Conservation (phyloP, 2,329 filamentous ascomycete species). For the Calonectria pteridis region DNA sequence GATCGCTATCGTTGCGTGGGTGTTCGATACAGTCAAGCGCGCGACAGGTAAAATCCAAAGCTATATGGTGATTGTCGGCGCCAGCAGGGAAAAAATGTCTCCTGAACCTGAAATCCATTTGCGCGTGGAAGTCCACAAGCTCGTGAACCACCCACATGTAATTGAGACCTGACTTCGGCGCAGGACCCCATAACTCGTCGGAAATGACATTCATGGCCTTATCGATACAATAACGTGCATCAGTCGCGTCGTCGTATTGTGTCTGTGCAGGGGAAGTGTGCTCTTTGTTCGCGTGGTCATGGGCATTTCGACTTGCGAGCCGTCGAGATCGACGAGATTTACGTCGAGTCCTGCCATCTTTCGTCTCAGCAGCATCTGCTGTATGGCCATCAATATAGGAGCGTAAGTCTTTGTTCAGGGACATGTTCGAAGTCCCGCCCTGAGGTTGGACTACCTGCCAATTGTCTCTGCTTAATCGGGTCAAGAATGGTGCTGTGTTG, state of each 20-base stretch:
- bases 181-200: neutral
- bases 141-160: neutral
- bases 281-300: neutral
- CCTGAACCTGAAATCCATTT: neutral
- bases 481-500: neutral
- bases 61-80: too few relatives aligned
- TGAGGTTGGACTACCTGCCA: neutral
- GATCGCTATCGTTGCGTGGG: neutral
- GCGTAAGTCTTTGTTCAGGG: neutral
- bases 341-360: neutral
- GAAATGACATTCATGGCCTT: neutral
- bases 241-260: neutral
- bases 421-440: too few relatives aligned
- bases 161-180: neutral
- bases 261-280: neutral
- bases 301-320: neutral
- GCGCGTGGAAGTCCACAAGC: neutral
- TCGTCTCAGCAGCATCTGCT: neutral
- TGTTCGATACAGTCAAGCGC: neutral
- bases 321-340: neutral
- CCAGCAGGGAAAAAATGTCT: neutral
- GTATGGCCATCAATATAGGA: neutral
- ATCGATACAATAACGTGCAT: neutral
- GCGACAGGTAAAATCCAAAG: neutral
- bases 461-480: neutral